A percentile compares a stretch with the other conserved stretches of the same genome.
These are phyloP conservation scores for Aureococcus anophagefferens DNA, from an alignment of 108 stramenopile species.

Conservation along the genomic window DNA sequence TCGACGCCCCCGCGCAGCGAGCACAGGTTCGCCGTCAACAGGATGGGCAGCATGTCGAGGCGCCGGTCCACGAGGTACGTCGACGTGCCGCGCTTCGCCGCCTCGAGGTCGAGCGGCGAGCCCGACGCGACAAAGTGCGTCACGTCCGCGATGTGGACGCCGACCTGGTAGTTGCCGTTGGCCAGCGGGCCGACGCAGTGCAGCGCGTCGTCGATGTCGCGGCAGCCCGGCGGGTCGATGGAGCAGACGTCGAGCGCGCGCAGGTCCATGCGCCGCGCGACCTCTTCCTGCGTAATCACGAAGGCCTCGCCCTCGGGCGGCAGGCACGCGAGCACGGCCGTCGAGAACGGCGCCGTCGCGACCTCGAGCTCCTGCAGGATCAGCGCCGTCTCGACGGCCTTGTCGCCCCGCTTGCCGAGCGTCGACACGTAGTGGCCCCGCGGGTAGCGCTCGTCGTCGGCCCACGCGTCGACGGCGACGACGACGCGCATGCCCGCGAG, in stretches of 20 bases:
- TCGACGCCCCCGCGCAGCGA: conserved; percentile 85
- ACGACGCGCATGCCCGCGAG: conserved; percentile 65
- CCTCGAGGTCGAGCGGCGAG: conserved; percentile 86
- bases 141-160: conserved; percentile 98
- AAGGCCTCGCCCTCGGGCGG: conserved; percentile 80
- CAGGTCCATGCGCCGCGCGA: conserved; percentile 67
- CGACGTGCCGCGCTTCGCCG: conserved; percentile 85
- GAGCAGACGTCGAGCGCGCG: conserved; percentile 80
- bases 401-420: conserved; percentile 75
- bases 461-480: conserved; percentile 84
- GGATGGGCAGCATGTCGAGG: conserved; percentile 90
- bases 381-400: conserved; percentile 90
- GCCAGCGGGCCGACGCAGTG: conserved; percentile 67
- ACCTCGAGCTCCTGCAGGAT: conserved; percentile 86
- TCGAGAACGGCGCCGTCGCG: conserved; percentile 85
- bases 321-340: conserved; percentile 88
- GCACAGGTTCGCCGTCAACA: conserved; percentile 89
- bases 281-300: conserved; percentile 54
- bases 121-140: conserved; percentile 90
- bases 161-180: conserved; percentile 86
- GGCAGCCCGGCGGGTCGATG: conserved; percentile 98
- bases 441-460: conserved; percentile 67
- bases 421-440: conserved; percentile 82
- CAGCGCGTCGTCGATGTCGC: conserved; percentile 99
- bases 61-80: conserved; percentile 94